Conservation (phyloP, 306 rosid species). For the Quercus variabilis region DNA sequence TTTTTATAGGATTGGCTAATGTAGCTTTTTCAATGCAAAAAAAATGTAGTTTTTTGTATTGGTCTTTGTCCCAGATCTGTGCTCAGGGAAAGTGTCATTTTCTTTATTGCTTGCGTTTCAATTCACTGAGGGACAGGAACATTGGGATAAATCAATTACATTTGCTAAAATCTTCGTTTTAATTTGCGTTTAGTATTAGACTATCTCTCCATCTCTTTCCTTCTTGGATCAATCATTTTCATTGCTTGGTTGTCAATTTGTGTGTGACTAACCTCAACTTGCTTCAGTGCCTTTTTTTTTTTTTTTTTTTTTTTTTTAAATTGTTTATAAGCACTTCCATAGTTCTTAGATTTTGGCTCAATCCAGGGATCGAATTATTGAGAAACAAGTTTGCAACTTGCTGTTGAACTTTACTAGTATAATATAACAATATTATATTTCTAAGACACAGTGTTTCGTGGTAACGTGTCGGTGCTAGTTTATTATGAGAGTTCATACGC, state of each 20-base stretch:
- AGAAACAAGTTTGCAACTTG: slow-evolving; percentile 21
- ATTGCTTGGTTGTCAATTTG: slow-evolving; percentile 26
- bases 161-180: background rate
- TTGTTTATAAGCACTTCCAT: background rate
- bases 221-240: slow-evolving; percentile 36
- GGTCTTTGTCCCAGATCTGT: slow-evolving; percentile 20
- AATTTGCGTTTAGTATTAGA: background rate
- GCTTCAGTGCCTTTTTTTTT: slow-evolving; percentile 1
- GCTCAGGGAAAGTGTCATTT: background rate
- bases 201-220: background rate
- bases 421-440: slow-evolving; percentile 2
- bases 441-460: background rate
- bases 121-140: background rate
- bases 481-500: background rate
- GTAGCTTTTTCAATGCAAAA: background rate
- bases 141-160: background rate
- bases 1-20: background rate
- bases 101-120: background rate
- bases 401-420: slow-evolving; percentile 6
- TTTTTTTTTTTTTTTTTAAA: background rate
- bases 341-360: slow-evolving; percentile 14
- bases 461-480: slow-evolving; percentile 6
- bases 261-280: slow-evolving; percentile 4
- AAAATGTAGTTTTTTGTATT: background rate
- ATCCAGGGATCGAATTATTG: slow-evolving; percentile 17